phyloP scores from a whole-genome alignment of 495 filamentous ascomycete species.

The Lindgomyces ingoldianus region DNA sequence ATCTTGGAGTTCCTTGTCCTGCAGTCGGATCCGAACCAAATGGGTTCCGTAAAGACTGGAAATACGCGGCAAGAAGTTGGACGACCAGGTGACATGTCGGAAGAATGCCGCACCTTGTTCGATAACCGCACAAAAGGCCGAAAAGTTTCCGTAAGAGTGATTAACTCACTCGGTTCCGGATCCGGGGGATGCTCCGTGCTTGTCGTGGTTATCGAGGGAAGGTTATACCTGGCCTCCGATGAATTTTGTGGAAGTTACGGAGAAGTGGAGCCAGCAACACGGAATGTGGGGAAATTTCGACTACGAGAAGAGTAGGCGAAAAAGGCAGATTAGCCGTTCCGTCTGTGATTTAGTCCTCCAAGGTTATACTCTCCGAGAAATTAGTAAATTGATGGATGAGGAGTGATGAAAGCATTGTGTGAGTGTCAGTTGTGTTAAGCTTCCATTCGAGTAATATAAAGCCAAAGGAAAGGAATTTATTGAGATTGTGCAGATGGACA shows the following conservation, averaged over 20 bases:
- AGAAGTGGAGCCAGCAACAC: background rate
- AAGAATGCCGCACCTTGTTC: background rate
- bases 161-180: background rate
- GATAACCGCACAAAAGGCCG: background rate
- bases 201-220: background rate
- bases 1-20: too few relatives aligned
- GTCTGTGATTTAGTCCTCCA: background rate
- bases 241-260: constrained; percentile 12
- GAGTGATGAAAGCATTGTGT: too few relatives aligned
- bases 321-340: background rate
- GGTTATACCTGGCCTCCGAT: background rate
- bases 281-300: background rate
- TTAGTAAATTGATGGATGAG: too few relatives aligned
- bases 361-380: too few relatives aligned
- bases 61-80: too few relatives aligned
- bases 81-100: background rate
- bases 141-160: background rate
- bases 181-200: background rate
- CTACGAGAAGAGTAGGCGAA: background rate
- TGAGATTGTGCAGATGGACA: too few relatives aligned
- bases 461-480: too few relatives aligned
- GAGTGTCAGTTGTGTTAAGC: too few relatives aligned
- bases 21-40: too few relatives aligned
- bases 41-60: too few relatives aligned
- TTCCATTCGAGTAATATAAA: too few relatives aligned